Conservation (phyloP, 306 rosid species). For the Inga oerstediana region DNA sequence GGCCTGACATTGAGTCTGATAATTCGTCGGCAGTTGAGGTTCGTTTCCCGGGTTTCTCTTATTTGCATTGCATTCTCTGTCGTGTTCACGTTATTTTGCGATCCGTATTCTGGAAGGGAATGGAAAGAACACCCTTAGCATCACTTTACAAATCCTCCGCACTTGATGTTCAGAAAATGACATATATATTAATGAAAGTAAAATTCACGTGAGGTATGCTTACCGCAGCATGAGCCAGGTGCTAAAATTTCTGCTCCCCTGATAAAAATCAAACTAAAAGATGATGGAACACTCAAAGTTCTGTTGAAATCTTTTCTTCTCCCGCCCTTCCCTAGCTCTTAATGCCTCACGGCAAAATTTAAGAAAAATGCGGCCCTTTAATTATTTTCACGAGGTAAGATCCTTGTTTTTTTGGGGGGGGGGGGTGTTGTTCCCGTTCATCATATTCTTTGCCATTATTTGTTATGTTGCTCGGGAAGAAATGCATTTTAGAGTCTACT, state of each 20-base stretch:
- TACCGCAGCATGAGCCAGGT: slow-evolving; percentile 12
- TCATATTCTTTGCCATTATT: neutral
- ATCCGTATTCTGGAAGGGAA: slow-evolving; percentile 11
- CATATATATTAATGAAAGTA: neutral
- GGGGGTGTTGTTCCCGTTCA: neutral
- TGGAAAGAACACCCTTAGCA: neutral
- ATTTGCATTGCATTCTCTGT: neutral
- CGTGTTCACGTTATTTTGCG: neutral
- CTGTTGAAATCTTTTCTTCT: neutral
- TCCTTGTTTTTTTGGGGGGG: neutral
- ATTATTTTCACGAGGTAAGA: slow-evolving; percentile 4
- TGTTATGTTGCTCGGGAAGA: neutral
- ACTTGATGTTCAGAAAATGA: neutral
- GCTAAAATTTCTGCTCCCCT: neutral
- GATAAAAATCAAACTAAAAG: neutral
- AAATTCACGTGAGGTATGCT: neutral
- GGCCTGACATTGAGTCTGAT: slow-evolving; percentile 62
- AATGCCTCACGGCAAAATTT: neutral
- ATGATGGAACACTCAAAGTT: neutral
- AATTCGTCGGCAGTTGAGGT: slow-evolving; percentile 85
- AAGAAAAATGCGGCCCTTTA: neutral
- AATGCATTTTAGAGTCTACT: neutral
- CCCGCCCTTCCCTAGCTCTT: neutral
- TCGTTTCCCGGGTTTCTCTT: neutral
- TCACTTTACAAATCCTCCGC: neutral